Evolutionary conservation across 257 asterid genomes (phyloP).

Genomic region (Nicotiana noctiflora): DNA sequence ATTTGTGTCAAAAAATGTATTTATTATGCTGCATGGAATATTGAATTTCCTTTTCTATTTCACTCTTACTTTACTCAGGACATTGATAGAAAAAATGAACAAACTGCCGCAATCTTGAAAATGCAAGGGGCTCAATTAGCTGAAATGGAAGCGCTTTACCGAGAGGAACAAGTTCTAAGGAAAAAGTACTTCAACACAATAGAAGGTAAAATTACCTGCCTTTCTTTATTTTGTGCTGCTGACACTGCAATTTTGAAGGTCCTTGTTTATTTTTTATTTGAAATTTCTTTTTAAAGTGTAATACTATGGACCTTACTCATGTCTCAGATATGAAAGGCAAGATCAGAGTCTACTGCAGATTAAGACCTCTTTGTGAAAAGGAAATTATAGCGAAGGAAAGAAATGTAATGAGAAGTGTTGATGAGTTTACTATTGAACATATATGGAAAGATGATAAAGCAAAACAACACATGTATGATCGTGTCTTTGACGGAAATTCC

Average conservation of each 20-base stretch:
- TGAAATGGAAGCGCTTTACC: conserved; percentile 88
- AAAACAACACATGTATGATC: conserved; percentile 90
- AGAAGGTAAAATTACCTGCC: conserved; percentile 50
- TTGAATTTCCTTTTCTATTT: neutral
- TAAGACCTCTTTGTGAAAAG: conserved; percentile 81
- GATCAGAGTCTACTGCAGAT: conserved; percentile 85
- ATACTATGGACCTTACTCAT: conserved; percentile 5
- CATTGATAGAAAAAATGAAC: conserved; percentile 91
- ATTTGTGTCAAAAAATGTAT: neutral
- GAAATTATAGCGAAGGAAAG: conserved; percentile 62
- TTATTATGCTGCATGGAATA: neutral
- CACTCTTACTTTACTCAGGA: conserved; percentile 39
- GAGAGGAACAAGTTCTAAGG: conserved; percentile 86
- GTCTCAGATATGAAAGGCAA: conserved; percentile 91
- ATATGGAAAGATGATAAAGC: conserved; percentile 72
- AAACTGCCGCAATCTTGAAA: conserved; percentile 88
- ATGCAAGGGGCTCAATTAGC: conserved; percentile 96
- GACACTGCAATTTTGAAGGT: neutral
- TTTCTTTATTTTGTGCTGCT: neutral
- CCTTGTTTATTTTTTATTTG: neutral
- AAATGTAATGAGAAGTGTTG: conserved; percentile 48
- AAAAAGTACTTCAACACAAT: conserved; percentile 87
- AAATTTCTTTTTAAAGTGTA: neutral
- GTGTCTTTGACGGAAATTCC: conserved; percentile 71
- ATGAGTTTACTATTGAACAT: conserved; percentile 92